Evolutionary conservation across 1,284 basidiomycete species (phyloP).

Genomic region (Pyrrhoderma lamaoense): DNA sequence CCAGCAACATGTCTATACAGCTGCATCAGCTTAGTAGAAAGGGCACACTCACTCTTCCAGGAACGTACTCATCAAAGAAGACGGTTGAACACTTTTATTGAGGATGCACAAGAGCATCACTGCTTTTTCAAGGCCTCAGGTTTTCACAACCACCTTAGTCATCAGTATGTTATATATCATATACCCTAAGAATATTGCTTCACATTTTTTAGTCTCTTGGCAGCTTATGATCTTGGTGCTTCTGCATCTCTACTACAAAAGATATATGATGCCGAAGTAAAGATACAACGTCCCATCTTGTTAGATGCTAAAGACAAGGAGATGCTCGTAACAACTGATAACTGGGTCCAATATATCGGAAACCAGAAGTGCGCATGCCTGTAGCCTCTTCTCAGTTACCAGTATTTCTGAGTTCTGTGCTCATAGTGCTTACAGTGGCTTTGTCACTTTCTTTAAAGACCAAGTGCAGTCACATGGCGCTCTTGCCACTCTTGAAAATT

Average conservation of each 20-base stretch:
- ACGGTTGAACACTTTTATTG: conserved; percentile 39
- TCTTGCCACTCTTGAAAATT: conserved; percentile 40
- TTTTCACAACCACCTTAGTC: conserved; percentile 61
- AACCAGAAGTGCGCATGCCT: conserved; percentile 44
- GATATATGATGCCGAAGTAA: conserved; percentile 41
- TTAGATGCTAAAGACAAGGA: conserved; percentile 31
- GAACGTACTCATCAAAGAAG: conserved; percentile 29
- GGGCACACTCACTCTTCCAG: conserved; percentile 24
- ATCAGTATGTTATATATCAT: conserved; percentile 35
- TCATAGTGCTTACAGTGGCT: conserved; percentile 43
- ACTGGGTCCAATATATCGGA: conserved; percentile 52
- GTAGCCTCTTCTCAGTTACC: neutral
- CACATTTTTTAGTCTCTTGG: conserved; percentile 37
- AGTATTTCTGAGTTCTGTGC: neutral
- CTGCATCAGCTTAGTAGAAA: no score
- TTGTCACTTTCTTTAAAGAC: conserved; percentile 48
- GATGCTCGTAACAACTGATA: conserved; percentile 34
- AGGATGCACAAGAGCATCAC: conserved; percentile 51
- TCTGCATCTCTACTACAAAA: conserved; percentile 42
- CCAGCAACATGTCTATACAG: no score
- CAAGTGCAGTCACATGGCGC: conserved; percentile 39
- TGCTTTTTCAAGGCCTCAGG: conserved; percentile 44
- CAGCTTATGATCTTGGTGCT: conserved; percentile 61
- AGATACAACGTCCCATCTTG: conserved; percentile 39
- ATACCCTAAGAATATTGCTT: neutral